Evolutionary conservation across 257 asterid genomes (phyloP).

Genomic region (Rehmannia glutinosa): DNA sequence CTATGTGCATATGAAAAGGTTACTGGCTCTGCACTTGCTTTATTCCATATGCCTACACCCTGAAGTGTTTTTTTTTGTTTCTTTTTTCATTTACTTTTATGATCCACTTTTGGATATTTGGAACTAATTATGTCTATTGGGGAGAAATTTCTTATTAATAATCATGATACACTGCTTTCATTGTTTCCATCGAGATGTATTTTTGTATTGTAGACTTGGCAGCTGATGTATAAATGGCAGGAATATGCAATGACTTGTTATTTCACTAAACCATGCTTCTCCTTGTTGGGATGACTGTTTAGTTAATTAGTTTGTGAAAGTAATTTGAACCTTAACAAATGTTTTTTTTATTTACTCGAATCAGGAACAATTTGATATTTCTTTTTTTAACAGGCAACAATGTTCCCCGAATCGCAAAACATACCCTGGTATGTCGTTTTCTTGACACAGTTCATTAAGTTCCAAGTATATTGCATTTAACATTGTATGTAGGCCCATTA

Average conservation of each 20-base stretch:
- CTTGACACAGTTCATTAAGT: background rate
- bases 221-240: too few relatives aligned
- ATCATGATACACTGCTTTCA: too few relatives aligned
- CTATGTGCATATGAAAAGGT: too few relatives aligned
- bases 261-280: background rate
- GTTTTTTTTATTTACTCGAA: background rate
- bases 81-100: too few relatives aligned
- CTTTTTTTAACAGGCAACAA: constrained; percentile 44
- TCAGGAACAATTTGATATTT: constrained; percentile 3
- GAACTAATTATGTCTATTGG: too few relatives aligned
- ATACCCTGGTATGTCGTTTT: constrained; percentile 47
- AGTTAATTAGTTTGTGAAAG: background rate
- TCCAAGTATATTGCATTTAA: background rate
- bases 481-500: background rate
- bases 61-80: too few relatives aligned
- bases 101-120: too few relatives aligned
- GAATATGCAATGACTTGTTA: background rate
- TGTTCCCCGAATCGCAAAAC: constrained; percentile 30
- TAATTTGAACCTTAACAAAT: background rate
- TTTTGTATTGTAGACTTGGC: too few relatives aligned
- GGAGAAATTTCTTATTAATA: too few relatives aligned
- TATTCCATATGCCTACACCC: too few relatives aligned
- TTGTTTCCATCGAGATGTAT: too few relatives aligned
- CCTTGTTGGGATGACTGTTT: background rate
- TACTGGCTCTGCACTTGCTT: too few relatives aligned